phyloP scores from a whole-genome alignment of 1,284 basidiomycete genomes.

The Paramarasmius palmivorus region DNA sequence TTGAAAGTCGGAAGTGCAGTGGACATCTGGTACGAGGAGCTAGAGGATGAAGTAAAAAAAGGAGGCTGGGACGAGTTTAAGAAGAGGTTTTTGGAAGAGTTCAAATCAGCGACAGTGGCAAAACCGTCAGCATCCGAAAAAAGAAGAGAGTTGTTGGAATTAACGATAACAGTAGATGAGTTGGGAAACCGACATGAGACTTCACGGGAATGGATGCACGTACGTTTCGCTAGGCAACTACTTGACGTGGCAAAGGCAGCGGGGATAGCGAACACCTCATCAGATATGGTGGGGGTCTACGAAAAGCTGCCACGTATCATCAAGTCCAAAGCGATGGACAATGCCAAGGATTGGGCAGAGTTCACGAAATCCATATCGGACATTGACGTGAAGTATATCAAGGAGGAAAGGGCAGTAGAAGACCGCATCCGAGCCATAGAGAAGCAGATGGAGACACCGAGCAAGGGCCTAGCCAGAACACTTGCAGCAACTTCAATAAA shows the following conservation, averaged over 20 bases:
- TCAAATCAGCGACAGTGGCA: neutral
- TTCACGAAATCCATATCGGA: neutral
- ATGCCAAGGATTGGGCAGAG: slow-evolving; percentile 1
- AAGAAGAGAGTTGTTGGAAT: neutral
- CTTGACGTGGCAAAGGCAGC: neutral
- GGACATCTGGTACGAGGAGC: neutral
- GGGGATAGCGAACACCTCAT: neutral
- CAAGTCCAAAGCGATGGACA: neutral
- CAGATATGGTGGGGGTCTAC: neutral
- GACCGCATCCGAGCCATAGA: neutral
- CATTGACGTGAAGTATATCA: neutral
- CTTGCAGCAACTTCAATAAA: neutral
- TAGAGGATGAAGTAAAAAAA: neutral
- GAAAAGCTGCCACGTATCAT: neutral
- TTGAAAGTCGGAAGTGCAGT: slow-evolving; percentile 1
- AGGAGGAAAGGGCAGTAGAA: neutral
- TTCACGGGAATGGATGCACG: neutral
- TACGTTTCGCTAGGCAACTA: neutral
- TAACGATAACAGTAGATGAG: neutral
- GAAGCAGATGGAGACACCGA: neutral
- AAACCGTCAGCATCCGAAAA: neutral
- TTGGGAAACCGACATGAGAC: neutral
- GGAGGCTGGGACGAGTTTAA: neutral
- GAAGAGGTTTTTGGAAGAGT: neutral
- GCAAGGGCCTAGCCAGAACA: neutral